These are phyloP conservation scores for Cinchona pubescens DNA, from an alignment of 257 asterid species.

Conservation along the genomic window DNA sequence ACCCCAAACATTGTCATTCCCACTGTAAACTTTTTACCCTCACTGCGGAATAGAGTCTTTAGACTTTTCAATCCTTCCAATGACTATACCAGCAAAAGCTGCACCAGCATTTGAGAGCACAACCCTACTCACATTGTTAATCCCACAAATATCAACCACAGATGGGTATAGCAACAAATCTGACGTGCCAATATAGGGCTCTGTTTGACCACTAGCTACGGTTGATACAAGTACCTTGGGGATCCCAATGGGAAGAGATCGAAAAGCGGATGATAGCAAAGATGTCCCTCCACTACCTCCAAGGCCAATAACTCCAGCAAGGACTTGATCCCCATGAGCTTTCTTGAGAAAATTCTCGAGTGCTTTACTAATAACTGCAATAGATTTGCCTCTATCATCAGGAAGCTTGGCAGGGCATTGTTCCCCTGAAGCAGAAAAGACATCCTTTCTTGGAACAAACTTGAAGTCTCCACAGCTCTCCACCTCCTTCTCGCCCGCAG, in stretches of 20 bases:
- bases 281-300: slow-evolving; percentile 99
- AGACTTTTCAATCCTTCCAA: slow-evolving; percentile 43
- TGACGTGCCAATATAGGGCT: slow-evolving; percentile 87
- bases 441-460: slow-evolving; percentile 62
- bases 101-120: slow-evolving; percentile 76
- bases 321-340: slow-evolving; percentile 36
- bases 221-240: slow-evolving; percentile 86
- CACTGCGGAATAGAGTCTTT: slow-evolving; percentile 25
- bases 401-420: slow-evolving; percentile 42
- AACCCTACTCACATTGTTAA: slow-evolving; percentile 74
- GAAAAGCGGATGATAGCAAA: slow-evolving; percentile 71
- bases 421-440: slow-evolving; percentile 42
- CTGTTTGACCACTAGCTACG: slow-evolving; percentile 92
- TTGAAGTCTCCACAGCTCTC: slow-evolving; percentile 54
- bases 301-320: slow-evolving; percentile 83
- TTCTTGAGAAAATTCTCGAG: slow-evolving; percentile 48
- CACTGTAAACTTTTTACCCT: slow-evolving; percentile 53
- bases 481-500: slow-evolving; percentile 42
- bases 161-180: slow-evolving; percentile 94
- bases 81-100: slow-evolving; percentile 88
- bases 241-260: slow-evolving; percentile 75
- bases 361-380: slow-evolving; percentile 60
- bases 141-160: slow-evolving; percentile 92
- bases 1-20: slow-evolving; percentile 98
- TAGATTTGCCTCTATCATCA: slow-evolving; percentile 77